Conservation (phyloP, 208 protist genomes). For the Leishmania mexicana region DNA sequence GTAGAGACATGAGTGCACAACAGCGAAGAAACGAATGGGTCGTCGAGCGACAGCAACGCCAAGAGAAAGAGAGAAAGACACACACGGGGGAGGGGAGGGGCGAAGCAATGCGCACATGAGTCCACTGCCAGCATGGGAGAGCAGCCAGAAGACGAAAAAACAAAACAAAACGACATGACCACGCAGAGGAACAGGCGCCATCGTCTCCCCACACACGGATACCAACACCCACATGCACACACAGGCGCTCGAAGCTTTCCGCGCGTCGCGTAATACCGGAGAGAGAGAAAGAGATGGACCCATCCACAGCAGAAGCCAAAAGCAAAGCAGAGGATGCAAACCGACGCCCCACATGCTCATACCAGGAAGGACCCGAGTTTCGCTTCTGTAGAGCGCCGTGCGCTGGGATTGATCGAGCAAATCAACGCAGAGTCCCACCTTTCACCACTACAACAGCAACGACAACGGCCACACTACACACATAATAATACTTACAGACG, state of each 20-base stretch:
- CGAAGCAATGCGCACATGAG: background rate
- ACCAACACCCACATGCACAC: background rate
- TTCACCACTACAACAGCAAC: too few species aligned
- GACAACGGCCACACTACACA: too few species aligned
- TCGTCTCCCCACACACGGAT: background rate
- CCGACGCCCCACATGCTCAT: too few species aligned
- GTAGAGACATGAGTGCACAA: background rate
- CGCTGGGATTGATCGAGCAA: too few species aligned
- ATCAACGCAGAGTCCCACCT: too few species aligned
- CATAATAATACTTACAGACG: too few species aligned
- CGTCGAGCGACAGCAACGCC: background rate
- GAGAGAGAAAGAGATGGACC: background rate
- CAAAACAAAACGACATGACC: background rate
- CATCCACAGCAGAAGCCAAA: too few species aligned
- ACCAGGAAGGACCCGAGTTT: too few species aligned
- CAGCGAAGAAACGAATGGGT: background rate
- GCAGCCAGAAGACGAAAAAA: background rate
- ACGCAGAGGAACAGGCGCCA: background rate
- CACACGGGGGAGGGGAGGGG: background rate
- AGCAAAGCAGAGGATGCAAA: too few species aligned
- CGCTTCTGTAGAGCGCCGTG: too few species aligned
- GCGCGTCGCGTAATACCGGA: background rate
- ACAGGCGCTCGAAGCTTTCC: background rate
- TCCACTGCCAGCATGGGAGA: background rate
- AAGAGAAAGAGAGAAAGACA: background rate